Conservation (phyloP, 768 basidiomycete species). For the Dentipellis fragilis region DNA sequence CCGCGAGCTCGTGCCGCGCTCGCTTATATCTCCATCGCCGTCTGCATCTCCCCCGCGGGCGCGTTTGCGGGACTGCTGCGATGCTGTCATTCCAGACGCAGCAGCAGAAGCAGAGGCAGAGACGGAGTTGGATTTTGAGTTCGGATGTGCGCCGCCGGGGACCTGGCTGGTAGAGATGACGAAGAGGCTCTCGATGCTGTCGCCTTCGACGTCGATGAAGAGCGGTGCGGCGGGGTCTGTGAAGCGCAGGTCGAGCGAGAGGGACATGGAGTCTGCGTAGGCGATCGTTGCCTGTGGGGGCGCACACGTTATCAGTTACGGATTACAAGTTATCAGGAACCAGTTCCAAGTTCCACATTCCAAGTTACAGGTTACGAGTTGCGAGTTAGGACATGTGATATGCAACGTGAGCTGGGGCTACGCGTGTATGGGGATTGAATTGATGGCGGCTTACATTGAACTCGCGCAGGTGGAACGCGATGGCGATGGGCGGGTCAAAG, state of each 20-base stretch:
- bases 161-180: constrained; percentile 71
- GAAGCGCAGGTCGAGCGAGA: constrained; percentile 62
- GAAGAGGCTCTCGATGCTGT: constrained; percentile 55
- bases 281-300: constrained; percentile 59
- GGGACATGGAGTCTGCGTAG: constrained; percentile 63
- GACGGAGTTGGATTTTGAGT: constrained; percentile 1
- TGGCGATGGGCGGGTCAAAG: constrained; percentile 47
- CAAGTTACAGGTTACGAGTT: no score
- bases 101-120: no score
- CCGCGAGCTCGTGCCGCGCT: constrained; percentile 58
- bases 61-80: constrained; percentile 11
- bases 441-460: constrained; percentile 48
- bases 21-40: neutral
- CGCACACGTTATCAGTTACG: neutral
- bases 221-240: constrained; percentile 65
- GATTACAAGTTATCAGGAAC: no score
- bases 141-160: constrained; percentile 21
- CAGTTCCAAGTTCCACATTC: no score
- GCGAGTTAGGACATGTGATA: no score
- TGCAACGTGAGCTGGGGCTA: neutral
- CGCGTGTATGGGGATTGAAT: neutral
- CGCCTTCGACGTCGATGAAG: constrained; percentile 68
- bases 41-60: constrained; percentile 1
- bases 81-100: neutral
- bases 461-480: constrained; percentile 76